Conservation (phyloP, 805 yeast species). For the Isabelozyma gotoi region DNA sequence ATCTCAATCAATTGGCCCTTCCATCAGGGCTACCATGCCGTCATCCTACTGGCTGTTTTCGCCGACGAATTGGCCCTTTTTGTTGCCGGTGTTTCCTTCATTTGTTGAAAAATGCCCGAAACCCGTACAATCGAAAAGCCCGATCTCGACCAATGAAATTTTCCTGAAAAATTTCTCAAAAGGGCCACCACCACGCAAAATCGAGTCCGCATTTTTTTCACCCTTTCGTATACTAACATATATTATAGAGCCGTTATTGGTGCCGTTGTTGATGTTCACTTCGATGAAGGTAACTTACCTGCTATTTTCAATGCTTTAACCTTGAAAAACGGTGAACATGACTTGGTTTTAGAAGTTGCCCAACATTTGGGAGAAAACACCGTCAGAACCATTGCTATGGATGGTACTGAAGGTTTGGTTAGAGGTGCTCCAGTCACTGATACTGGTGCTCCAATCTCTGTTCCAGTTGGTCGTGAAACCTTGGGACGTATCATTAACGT, state of each 20-base stretch:
- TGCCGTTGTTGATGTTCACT: conserved; percentile 99
- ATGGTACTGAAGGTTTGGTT: conserved; percentile 99
- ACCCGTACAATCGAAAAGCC: neutral
- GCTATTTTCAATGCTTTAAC: conserved; percentile 96
- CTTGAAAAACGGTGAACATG: conserved; percentile 72
- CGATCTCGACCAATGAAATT: conserved; percentile 26
- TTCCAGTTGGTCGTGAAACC: conserved; percentile 99
- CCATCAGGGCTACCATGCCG: too few species aligned
- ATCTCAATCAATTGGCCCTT: too few species aligned
- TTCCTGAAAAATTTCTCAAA: conserved; percentile 11
- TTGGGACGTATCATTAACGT: conserved; percentile 98
- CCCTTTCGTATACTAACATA: conserved; percentile 33
- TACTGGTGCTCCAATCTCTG: conserved; percentile 98
- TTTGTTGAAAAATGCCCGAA: neutral
- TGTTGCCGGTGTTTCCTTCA: neutral
- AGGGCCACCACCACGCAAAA: neutral
- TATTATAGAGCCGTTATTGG: conserved; percentile 85
- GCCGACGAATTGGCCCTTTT: neutral
- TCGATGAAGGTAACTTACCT: conserved; percentile 96
- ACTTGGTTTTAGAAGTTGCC: conserved; percentile 95
- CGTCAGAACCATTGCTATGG: conserved; percentile 99
- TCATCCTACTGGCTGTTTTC: too few species aligned
- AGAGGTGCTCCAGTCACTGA: conserved; percentile 92
- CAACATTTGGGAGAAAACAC: conserved; percentile 99
- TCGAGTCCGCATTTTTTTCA: neutral